These are phyloP conservation scores for Eucommia ulmoides DNA, from an alignment of 257 asterid species.

Conservation along the genomic window DNA sequence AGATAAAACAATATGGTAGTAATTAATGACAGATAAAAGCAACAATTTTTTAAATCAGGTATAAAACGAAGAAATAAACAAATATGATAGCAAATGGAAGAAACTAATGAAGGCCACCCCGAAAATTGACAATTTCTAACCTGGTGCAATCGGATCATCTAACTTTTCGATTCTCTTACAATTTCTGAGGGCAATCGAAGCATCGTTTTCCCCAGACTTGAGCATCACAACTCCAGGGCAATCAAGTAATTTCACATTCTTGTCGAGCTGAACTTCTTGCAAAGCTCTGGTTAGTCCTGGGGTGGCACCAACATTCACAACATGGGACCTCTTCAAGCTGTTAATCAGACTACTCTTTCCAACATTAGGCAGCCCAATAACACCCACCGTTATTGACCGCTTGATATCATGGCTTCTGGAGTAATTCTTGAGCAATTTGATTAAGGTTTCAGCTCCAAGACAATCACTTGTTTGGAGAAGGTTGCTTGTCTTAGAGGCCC, in stretches of 20 bases:
- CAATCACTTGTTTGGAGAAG: slow-evolving; percentile 83
- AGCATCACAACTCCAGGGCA: slow-evolving; percentile 97
- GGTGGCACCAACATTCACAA: slow-evolving; percentile 85
- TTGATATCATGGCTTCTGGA: slow-evolving; percentile 81
- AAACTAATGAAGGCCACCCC: no score
- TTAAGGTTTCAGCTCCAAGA: slow-evolving; percentile 81
- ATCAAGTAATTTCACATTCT: slow-evolving; percentile 70
- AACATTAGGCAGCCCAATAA: slow-evolving; percentile 95
- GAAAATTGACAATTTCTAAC: no score
- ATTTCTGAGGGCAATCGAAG: slow-evolving; percentile 80
- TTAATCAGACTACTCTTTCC: slow-evolving; percentile 95
- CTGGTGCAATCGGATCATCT: slow-evolving; percentile 81
- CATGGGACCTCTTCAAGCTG: slow-evolving; percentile 85
- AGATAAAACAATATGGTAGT: neutral
- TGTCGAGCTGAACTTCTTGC: slow-evolving; percentile 93
- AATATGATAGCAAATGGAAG: no score
- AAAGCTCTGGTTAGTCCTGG: slow-evolving; percentile 88
- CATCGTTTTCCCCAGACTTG: slow-evolving; percentile 57
- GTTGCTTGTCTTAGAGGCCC: slow-evolving; percentile 29
- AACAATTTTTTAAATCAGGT: no score
- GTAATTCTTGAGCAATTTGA: slow-evolving; percentile 70
- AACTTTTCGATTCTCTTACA: slow-evolving; percentile 92
- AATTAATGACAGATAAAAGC: no score
- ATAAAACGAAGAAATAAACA: no score
- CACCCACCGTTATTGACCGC: slow-evolving; percentile 82